Evolutionary conservation across 1,284 basidiomycete genomes (phyloP).

Genomic region (Uromyces viciae-fabae): DNA sequence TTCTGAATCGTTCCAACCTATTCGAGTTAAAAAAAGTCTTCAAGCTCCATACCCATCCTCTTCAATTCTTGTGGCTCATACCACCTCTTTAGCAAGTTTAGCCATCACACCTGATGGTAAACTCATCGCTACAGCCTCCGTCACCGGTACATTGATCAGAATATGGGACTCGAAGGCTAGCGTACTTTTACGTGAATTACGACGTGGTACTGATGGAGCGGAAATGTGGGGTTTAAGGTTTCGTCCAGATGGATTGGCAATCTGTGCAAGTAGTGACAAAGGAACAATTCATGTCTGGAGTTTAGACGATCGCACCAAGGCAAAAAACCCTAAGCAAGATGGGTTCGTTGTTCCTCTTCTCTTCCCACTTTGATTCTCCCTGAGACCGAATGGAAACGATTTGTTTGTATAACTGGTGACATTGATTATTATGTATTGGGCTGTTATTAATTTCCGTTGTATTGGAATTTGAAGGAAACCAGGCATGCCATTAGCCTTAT

Average conservation of each 20-base stretch:
- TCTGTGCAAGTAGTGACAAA: conserved; percentile 92
- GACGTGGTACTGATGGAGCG: conserved; percentile 82
- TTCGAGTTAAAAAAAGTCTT: conserved; percentile 55
- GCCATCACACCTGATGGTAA: conserved; percentile 73
- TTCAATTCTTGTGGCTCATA: conserved; percentile 80
- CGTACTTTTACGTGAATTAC: conserved; percentile 72
- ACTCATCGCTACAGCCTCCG: conserved; percentile 77
- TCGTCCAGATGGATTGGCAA: conserved; percentile 63
- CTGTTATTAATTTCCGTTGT: not conserved
- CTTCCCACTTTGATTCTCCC: not conserved
- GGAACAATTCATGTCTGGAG: conserved; percentile 89
- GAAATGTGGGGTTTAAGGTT: conserved; percentile 78
- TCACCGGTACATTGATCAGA: conserved; percentile 77
- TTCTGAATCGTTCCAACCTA: conserved; percentile 64
- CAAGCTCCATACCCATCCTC: conserved; percentile 47
- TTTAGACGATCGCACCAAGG: conserved; percentile 46
- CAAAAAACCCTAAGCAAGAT: conserved; percentile 51
- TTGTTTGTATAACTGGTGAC: not conserved
- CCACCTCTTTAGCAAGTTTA: conserved; percentile 71
- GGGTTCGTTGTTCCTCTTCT: not conserved
- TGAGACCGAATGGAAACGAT: too few species aligned
- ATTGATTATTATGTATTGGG: not conserved
- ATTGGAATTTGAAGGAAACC: conserved; percentile 41
- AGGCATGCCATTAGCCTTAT: conserved; percentile 48
- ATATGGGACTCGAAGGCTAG: conserved; percentile 79